Conservation (phyloP, 805 yeast genomes). For the Candida coleopterorum region DNA sequence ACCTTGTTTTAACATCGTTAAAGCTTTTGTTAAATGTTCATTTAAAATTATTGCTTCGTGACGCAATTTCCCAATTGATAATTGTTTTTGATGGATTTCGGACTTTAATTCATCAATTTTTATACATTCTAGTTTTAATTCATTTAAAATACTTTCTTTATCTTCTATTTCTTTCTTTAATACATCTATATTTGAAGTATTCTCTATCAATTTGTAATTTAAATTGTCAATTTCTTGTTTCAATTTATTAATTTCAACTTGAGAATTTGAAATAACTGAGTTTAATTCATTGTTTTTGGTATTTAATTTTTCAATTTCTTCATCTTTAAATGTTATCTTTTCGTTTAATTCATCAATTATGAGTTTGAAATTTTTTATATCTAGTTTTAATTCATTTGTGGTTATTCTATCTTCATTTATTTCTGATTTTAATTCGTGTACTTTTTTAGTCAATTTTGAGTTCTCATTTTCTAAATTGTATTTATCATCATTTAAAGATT, state of each 20-base stretch:
- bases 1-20: constrained; percentile 74
- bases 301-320: constrained; percentile 12
- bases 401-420: constrained; percentile 37
- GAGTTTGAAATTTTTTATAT: constrained; percentile 37
- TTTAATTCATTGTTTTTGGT: constrained; percentile 9
- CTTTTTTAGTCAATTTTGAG: constrained; percentile 33
- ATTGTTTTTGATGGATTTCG: constrained; percentile 55
- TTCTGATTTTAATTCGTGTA: constrained; percentile 37
- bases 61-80: constrained; percentile 82
- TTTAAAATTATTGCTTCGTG: constrained; percentile 92
- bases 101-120: constrained; percentile 48
- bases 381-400: constrained; percentile 33
- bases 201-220: constrained; percentile 17
- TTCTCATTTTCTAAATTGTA: constrained; percentile 37
- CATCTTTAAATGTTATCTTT: constrained; percentile 29
- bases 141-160: constrained; percentile 16
- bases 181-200: constrained; percentile 8
- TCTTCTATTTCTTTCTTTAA: constrained; percentile 5
- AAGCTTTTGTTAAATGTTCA: constrained; percentile 92
- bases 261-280: neutral
- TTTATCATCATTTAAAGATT: constrained; percentile 31
- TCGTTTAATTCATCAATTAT: constrained; percentile 43
- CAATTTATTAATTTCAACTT: constrained; percentile 13
- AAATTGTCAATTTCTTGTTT: constrained; percentile 24
- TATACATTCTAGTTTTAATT: constrained; percentile 22